Evolutionary conservation across 2,329 filamentous ascomycete genomes (phyloP).

Genomic region (Pseudocercospora fijiensis): DNA sequence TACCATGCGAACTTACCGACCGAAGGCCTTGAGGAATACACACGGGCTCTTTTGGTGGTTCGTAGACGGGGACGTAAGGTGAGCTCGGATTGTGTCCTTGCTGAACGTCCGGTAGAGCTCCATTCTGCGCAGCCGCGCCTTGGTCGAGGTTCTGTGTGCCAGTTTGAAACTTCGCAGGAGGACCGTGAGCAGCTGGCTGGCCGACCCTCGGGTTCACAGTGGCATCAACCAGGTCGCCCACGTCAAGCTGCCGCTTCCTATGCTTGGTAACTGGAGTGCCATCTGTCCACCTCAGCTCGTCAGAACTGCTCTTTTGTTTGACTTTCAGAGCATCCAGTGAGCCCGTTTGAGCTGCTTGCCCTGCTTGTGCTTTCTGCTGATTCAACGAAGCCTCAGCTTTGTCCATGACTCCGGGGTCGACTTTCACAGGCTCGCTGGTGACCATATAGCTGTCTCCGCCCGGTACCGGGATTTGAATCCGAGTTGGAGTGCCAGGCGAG

Average conservation of each 20-base stretch:
- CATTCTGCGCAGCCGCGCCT: not conserved
- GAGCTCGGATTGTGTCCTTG: not conserved
- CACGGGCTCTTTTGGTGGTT: constrained; percentile 18
- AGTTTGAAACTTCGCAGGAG: not conserved
- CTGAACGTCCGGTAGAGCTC: not conserved
- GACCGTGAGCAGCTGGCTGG: not conserved
- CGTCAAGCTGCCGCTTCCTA: constrained; percentile 1
- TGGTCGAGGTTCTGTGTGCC: not conserved
- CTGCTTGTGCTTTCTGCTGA: constrained; percentile 7
- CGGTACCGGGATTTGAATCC: constrained; percentile 25
- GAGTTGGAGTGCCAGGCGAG: constrained; percentile 8
- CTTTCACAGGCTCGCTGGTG: constrained; percentile 22
- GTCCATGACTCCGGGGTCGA: constrained; percentile 10
- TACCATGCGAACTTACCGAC: constrained; percentile 46
- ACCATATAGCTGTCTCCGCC: constrained; percentile 28
- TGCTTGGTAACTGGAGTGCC: constrained; percentile 1
- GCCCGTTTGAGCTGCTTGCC: constrained; percentile 6
- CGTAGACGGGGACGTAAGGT: not conserved
- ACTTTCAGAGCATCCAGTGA: not conserved
- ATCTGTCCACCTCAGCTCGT: constrained; percentile 5
- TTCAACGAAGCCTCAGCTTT: constrained; percentile 18
- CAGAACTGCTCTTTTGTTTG: not conserved
- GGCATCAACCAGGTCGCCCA: not conserved
- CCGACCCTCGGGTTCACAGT: not conserved
- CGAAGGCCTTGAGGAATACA: constrained; percentile 55